Percentiles rank a stretch among this genome's conserved stretches.
Evolutionary conservation across 2,329 filamentous ascomycete genomes (phyloP).

Genomic region (Penicillium sp.): DNA sequence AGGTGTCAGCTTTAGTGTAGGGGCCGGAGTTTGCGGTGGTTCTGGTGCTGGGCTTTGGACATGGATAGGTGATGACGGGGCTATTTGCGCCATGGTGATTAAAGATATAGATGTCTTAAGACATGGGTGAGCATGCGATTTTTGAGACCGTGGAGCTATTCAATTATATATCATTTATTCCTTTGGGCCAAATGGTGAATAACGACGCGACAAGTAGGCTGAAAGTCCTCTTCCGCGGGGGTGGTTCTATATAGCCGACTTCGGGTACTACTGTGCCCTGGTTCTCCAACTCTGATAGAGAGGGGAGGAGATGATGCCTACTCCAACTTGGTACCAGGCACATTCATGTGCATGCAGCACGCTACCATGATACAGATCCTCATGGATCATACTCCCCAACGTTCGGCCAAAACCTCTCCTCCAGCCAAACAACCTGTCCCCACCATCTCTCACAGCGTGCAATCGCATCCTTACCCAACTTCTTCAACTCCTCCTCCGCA

Average conservation of each 20-base stretch:
- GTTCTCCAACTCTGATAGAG: neutral
- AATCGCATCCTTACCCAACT: slow-evolving; percentile 41
- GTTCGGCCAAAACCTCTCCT: slow-evolving; percentile 64
- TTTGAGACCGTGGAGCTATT: neutral
- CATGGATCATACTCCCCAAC: slow-evolving; percentile 22
- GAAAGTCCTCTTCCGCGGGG: too few relatives aligned
- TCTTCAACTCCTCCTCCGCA: slow-evolving; percentile 47
- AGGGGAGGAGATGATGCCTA: neutral
- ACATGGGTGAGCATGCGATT: neutral
- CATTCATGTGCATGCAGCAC: neutral
- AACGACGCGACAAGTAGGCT: neutral
- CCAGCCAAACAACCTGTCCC: slow-evolving; percentile 57
- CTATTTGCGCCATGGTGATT: neutral
- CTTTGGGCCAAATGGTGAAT: neutral
- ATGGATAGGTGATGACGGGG: neutral
- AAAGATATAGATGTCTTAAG: neutral
- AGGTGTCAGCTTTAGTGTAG: neutral
- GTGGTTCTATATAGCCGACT: neutral
- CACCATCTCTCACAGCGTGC: slow-evolving; percentile 55
- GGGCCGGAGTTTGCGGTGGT: neutral
- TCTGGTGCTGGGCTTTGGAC: neutral
- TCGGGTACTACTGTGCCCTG: neutral
- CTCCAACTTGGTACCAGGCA: neutral
- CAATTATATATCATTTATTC: neutral
- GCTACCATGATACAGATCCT: neutral